Evolutionary conservation across 306 rosid genomes (phyloP), one percentile per base, ranked within the genome.

Genomic region (Hylodesmum podocarpum): DNA sequence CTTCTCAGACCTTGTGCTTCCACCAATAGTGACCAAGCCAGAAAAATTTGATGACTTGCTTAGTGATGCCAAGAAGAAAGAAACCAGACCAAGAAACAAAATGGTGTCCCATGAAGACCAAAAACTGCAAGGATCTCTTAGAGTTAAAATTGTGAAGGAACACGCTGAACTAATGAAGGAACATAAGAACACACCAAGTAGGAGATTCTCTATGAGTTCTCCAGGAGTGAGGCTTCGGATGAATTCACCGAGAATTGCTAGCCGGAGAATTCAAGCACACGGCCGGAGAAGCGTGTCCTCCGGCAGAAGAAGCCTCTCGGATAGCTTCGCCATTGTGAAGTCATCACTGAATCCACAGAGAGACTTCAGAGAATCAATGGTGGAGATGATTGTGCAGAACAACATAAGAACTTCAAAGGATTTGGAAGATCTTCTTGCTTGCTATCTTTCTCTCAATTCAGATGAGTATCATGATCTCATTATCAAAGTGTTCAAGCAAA

Each of bases 341-440:
- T 85, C 93, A 2, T 95, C 98, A 22, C 73, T 82, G 58, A 90
- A 95, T 72, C 97, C 98, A 9, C 91, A 90, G 58, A 90, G 85
- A 16, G 98, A 95, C 57, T 95, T 95, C 86, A 89, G 89, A 58
- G 97, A 92, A 18, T 95, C 98, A 69, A 95, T 95, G 98, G 90
- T 90, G 87, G 98, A 95, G 87, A 95, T 95, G 98, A 95, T 95
- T 59, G 90, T 88, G 73, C 83, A 88, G 86, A 89, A 95, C 84
- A 90, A 95, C 76, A 92, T 95, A 31, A 95, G 89, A 70, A 83
- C 80, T 0, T 90, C 98, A 1, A 92, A 89, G 88, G 98, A 92
- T 33, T 85, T 92, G 85, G 98, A 95, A 65, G 98, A 95, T 64
- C 98, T 95, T 83, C 97, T 95, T 76, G 97, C 97, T 46, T 95